Conservation (phyloP, 257 asterid genomes). For the Solanum dulcamara region DNA sequence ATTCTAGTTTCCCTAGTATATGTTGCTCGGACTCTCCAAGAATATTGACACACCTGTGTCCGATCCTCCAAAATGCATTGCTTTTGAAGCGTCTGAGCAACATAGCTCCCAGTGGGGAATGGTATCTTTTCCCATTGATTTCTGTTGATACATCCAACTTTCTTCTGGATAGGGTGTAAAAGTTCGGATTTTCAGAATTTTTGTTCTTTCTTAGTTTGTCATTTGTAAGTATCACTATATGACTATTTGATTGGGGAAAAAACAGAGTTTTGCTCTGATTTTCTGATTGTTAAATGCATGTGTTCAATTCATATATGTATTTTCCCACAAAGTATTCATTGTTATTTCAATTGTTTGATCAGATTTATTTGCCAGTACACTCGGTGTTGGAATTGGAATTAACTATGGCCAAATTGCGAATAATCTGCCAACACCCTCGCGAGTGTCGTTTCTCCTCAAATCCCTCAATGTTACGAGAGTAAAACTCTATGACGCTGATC, state of each 20-base stretch:
- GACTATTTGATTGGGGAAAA: neutral
- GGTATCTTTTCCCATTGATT: neutral
- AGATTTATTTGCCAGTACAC: slow-evolving; percentile 20
- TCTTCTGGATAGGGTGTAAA: neutral
- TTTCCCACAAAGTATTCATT: neutral
- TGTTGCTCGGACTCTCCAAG: neutral
- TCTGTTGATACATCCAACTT: neutral
- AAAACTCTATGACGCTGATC: slow-evolving; percentile 80
- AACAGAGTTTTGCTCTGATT: neutral
- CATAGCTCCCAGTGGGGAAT: neutral
- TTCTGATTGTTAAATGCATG: neutral
- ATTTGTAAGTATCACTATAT: neutral
- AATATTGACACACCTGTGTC: neutral
- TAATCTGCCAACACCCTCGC: slow-evolving; percentile 71
- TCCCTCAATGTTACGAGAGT: slow-evolving; percentile 56
- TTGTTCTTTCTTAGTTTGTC: neutral
- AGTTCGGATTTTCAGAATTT: neutral
- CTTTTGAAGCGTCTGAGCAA: neutral
- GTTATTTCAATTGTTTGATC: neutral
- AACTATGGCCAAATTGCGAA: slow-evolving; percentile 89
- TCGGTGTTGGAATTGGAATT: slow-evolving; percentile 53
- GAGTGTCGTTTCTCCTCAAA: slow-evolving; percentile 44
- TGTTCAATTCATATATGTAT: neutral
- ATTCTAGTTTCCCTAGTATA: neutral
- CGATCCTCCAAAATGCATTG: neutral